phyloP scores from a whole-genome alignment of 805 yeast genomes.

The Pichia gijzeniarum region DNA sequence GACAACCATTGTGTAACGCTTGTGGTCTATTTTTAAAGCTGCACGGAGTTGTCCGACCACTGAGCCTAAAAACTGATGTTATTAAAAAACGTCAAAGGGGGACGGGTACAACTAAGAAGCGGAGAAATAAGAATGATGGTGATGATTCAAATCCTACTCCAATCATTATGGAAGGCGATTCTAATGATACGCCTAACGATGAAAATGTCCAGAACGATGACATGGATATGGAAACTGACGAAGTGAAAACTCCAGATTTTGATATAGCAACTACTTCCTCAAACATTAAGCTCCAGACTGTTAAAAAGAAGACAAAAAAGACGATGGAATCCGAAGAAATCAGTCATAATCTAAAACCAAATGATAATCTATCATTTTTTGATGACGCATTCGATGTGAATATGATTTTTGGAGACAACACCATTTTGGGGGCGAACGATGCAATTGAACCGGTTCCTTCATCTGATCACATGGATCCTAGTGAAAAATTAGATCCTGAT shows the following conservation, averaged over 20 bases:
- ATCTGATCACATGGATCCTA: too few relatives aligned
- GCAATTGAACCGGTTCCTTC: too few relatives aligned
- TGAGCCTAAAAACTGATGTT: slow-evolving; percentile 55
- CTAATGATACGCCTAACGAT: slow-evolving; percentile 2
- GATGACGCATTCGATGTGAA: slow-evolving; percentile 5
- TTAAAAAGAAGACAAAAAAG: background rate
- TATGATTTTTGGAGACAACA: background rate
- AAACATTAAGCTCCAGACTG: background rate
- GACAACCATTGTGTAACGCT: slow-evolving; percentile 91
- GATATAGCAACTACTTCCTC: background rate
- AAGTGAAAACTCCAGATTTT: slow-evolving; percentile 1
- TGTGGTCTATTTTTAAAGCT: slow-evolving; percentile 89
- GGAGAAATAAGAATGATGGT: slow-evolving; percentile 34
- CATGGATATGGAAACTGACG: slow-evolving; percentile 16
- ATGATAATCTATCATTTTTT: slow-evolving; percentile 14
- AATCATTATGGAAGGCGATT: slow-evolving; percentile 12
- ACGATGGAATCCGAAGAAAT: background rate
- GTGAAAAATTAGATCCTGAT: too few relatives aligned
- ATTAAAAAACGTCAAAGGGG: slow-evolving; percentile 85
- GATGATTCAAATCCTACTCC: slow-evolving; percentile 46
- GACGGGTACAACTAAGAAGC: slow-evolving; percentile 22
- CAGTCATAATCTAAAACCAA: background rate
- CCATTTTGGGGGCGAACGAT: background rate
- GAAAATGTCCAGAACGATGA: background rate
- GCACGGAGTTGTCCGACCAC: slow-evolving; percentile 93